Evolutionary conservation across 768 basidiomycete species (phyloP).

Genomic region (Phallus indusiatus): DNA sequence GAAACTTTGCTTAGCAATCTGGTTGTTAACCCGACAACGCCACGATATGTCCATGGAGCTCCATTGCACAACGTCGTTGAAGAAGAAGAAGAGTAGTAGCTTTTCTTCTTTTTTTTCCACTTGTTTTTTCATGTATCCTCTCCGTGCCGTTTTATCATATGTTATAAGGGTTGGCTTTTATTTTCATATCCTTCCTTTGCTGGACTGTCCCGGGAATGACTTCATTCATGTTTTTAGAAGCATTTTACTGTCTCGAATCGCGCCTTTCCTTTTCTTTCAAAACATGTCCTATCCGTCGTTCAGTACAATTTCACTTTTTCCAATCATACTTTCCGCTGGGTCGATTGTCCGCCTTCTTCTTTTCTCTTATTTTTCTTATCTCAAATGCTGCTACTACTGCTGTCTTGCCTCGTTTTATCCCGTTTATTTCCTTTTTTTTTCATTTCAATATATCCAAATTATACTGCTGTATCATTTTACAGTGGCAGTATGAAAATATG

Average conservation of each 20-base stretch:
- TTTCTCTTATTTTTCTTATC: too few species aligned
- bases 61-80: slow-evolving; percentile 82
- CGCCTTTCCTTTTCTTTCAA: background rate
- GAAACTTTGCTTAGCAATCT: slow-evolving; percentile 13
- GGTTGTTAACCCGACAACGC: slow-evolving; percentile 44
- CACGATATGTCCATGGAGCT: slow-evolving; percentile 71
- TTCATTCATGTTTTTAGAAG: too few species aligned
- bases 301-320: background rate
- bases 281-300: background rate
- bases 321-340: too few species aligned
- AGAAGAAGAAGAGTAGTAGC: slow-evolving; percentile 65
- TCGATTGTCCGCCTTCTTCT: too few species aligned
- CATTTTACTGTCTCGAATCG: background rate
- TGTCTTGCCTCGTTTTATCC: too few species aligned
- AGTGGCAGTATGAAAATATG: background rate
- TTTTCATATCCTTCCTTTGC: too few species aligned
- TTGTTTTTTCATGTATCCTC: background rate
- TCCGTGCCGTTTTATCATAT: too few species aligned
- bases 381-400: too few species aligned
- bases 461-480: too few species aligned
- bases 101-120: background rate
- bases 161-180: background rate
- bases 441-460: background rate
- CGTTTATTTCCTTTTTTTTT: background rate
- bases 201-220: too few species aligned